These are phyloP conservation scores for Thelonectria olida DNA, from an alignment of 2,329 filamentous ascomycete species.

Conservation along the genomic window DNA sequence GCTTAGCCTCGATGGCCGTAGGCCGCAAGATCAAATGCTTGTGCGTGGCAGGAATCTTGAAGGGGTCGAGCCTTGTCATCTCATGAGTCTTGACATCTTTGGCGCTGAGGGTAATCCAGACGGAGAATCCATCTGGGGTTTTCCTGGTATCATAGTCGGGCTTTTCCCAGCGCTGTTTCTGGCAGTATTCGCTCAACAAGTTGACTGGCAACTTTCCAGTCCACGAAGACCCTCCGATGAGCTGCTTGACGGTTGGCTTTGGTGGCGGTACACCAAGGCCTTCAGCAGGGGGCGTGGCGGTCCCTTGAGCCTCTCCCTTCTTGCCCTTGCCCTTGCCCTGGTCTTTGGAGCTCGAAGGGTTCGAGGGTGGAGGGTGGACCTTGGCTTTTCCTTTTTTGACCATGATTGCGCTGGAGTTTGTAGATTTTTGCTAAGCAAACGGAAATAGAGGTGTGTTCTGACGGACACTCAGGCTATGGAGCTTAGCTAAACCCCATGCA, in stretches of 20 bases:
- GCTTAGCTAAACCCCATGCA: background rate
- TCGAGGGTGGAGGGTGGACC: slow-evolving; percentile 49
- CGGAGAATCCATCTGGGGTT: slow-evolving; percentile 77
- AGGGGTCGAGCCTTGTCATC: slow-evolving; percentile 77
- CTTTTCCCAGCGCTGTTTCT: slow-evolving; percentile 94
- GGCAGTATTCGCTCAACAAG: slow-evolving; percentile 91
- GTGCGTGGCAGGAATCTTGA: slow-evolving; percentile 81
- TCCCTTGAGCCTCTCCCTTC: slow-evolving; percentile 48
- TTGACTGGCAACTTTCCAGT: slow-evolving; percentile 97
- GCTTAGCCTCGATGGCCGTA: slow-evolving; percentile 87
- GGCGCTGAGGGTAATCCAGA: slow-evolving; percentile 80
- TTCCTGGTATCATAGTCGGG: slow-evolving; percentile 89
- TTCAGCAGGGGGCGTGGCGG: slow-evolving; percentile 40
- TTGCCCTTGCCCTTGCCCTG: slow-evolving; percentile 54
- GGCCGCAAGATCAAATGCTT: slow-evolving; percentile 79
- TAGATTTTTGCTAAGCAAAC: slow-evolving; percentile 16
- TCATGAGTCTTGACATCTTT: slow-evolving; percentile 86
- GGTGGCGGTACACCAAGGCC: slow-evolving; percentile 55
- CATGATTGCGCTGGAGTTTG: slow-evolving; percentile 45
- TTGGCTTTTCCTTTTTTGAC: slow-evolving; percentile 65
- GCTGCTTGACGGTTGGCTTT: slow-evolving; percentile 74
- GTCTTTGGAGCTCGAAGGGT: slow-evolving; percentile 52
- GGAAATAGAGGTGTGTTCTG: background rate
- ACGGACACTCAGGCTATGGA: background rate
- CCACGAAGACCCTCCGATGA: slow-evolving; percentile 96